phyloP scores from a whole-genome alignment of 208 protist species.

The Angomonas ambiguus region DNA sequence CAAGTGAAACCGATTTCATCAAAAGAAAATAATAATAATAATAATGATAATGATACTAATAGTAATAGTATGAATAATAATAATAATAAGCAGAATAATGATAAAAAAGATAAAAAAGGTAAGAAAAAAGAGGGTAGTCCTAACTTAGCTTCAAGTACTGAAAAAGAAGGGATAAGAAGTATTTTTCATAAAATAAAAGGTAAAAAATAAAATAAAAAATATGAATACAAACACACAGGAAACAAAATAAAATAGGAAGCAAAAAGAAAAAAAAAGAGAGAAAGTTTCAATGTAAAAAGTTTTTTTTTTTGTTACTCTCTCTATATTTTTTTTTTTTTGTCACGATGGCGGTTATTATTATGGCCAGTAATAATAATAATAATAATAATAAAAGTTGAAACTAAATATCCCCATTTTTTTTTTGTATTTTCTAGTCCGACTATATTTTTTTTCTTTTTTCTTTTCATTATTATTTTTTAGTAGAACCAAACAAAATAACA shows the following conservation, averaged over 20 bases:
- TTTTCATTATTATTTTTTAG: slow-evolving; percentile 13
- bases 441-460: slow-evolving; percentile 8
- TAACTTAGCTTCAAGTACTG: too few species aligned
- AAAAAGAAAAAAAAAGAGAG: too few species aligned
- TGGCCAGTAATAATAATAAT: too few species aligned
- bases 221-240: background rate
- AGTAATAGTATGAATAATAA: too few species aligned
- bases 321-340: background rate
- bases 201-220: slow-evolving; percentile 2
- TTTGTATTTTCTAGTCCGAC: background rate
- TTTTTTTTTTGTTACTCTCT: slow-evolving; percentile 12
- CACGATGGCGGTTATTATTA: too few species aligned
- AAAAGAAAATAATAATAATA: too few species aligned
- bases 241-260: too few species aligned
- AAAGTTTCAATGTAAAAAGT: background rate
- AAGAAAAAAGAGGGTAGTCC: background rate
- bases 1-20: too few species aligned
- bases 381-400: background rate
- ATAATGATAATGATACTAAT: too few species aligned
- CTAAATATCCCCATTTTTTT: slow-evolving; percentile 7
- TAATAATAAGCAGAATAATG: too few species aligned
- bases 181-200: background rate
- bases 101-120: too few species aligned
- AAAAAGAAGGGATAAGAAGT: slow-evolving; percentile 8
- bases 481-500: background rate